phyloP scores from a whole-genome alignment of 345 rosid genomes.

The Eucalyptus fibrosa region DNA sequence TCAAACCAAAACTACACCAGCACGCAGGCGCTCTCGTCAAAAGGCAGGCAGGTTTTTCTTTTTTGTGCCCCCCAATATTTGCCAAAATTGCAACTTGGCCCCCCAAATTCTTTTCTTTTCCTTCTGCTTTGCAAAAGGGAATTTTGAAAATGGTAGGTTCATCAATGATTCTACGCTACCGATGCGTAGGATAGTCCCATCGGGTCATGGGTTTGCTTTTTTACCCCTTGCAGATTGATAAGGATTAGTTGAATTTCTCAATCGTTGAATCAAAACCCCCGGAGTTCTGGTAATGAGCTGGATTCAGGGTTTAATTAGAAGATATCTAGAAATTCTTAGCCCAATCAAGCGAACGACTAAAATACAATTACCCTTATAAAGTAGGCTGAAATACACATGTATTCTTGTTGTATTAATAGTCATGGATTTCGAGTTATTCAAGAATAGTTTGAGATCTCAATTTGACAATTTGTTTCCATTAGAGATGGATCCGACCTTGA shows the following conservation, averaged over 20 bases:
- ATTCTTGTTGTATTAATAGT: neutral
- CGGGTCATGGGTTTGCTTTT: neutral
- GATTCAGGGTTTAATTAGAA: neutral
- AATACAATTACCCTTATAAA: neutral
- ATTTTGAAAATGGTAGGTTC: neutral
- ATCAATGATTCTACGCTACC: neutral
- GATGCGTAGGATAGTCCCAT: neutral
- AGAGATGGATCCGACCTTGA: neutral
- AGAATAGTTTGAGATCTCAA: neutral
- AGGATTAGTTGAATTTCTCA: neutral
- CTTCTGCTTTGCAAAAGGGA: neutral
- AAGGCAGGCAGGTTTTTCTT: neutral
- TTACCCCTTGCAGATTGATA: neutral
- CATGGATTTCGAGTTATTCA: neutral
- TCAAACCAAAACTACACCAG: conserved; percentile 5
- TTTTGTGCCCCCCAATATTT: neutral
- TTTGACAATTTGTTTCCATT: neutral
- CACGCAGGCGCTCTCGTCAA: neutral
- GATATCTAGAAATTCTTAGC: neutral
- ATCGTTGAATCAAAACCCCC: neutral
- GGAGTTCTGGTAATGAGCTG: neutral
- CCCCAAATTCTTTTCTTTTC: neutral
- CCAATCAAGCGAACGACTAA: neutral
- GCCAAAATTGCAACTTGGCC: neutral
- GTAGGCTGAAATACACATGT: neutral